Evolutionary conservation across 176 grass and related monocot genomes (phyloP), one percentile per base, ranked within the genome.

Genomic region (Canna indica): DNA sequence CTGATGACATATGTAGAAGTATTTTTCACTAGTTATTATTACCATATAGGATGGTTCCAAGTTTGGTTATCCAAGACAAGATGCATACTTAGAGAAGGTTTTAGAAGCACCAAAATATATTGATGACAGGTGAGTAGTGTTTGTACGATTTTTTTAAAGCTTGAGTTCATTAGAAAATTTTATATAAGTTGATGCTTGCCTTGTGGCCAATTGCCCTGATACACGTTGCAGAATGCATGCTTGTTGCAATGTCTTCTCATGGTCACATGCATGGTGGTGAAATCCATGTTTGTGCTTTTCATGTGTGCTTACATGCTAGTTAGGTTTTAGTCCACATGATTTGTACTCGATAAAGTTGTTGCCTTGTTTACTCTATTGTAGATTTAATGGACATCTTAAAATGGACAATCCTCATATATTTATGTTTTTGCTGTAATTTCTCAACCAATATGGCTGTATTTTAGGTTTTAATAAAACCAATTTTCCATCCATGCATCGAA

Each of bases 1-100:
- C 22, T 65, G 32, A 65, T 36, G 32, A 10, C 22, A 22, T 65
- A 27, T 65, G 31, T 22, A n/a, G 7, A 24, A 36, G 3, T n/a
- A 3, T 35, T 5, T 65, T n/a, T 30, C 16, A 50, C 47, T 48
- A 22, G 33, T 20, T 64, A 14, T 34, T 20, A 36, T 11, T 36
- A 34, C 17, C 9, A 22, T 77, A 64, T 70, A 84, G 78, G 79
- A 28, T 53, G 74, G 34, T 64, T 60, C 56, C 72, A 79, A 53
- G 64, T 67, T 54, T 73, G 48, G 36, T 24, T 63, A 79, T 73
- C 53, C 30, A 60, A 76, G 81, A 76, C 77, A 85, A 77, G 54
- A 46, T 47, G 74, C 28, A 42, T 79, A 78, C 75, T 59, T 85
- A 57, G 74, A 81, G 61, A 76, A 42, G 47, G 14, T 81, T 75